These are phyloP conservation scores for Phytophthora cactorum DNA, from an alignment of 352 stramenopile species.

Conservation along the genomic window DNA sequence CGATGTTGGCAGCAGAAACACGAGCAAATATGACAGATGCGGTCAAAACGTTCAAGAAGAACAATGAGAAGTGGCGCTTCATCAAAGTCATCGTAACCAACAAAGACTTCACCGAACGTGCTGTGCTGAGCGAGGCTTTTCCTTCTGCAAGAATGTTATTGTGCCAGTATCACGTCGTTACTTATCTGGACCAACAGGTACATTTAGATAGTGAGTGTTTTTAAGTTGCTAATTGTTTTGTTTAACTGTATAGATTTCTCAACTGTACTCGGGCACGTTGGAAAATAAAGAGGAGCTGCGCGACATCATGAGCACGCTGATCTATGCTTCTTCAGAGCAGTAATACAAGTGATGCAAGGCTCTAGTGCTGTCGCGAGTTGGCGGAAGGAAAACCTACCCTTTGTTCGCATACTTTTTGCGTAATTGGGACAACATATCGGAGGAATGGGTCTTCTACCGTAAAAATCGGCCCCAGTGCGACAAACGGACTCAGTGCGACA, in stretches of 20 bases:
- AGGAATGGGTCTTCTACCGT: too few relatives aligned
- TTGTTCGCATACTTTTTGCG: not conserved
- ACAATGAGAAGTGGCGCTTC: not conserved
- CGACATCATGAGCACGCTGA: too few relatives aligned
- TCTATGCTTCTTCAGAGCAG: too few relatives aligned
- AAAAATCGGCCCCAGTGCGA: too few relatives aligned
- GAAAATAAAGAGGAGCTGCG: too few relatives aligned
- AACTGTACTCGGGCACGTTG: too few relatives aligned
- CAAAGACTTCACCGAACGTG: not conserved
- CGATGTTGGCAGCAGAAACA: not conserved
- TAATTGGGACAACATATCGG: too few relatives aligned
- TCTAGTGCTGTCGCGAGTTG: too few relatives aligned
- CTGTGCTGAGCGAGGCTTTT: not conserved
- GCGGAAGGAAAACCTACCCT: too few relatives aligned
- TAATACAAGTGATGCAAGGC: too few relatives aligned
- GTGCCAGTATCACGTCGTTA: not conserved
- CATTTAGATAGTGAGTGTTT: not conserved
- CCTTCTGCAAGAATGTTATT: not conserved
- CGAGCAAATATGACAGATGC: not conserved
- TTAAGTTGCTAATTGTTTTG: not conserved
- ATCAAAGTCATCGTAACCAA: not conserved
- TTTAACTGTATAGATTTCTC: too few relatives aligned
- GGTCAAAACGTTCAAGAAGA: not conserved
- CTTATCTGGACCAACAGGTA: not conserved
- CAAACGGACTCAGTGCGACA: too few relatives aligned